These are phyloP conservation scores for Pichia sp. DNA, from an alignment of 1,139 yeast species.

Conservation along the genomic window DNA sequence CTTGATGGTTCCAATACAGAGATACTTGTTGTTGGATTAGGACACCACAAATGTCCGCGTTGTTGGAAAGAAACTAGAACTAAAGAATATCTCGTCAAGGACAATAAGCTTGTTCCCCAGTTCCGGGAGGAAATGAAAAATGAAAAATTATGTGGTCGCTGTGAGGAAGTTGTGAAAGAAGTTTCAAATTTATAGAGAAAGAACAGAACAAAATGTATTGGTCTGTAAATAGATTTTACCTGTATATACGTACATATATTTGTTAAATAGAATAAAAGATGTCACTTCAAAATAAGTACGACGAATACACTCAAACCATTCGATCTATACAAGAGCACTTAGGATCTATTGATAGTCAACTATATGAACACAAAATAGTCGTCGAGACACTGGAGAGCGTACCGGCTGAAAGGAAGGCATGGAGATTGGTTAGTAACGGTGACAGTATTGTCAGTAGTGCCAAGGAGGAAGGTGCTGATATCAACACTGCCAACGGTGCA, in stretches of 20 bases:
- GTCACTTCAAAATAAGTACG: slow-evolving; percentile 26
- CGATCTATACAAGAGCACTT: slow-evolving; percentile 51
- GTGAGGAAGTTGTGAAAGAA: slow-evolving; percentile 58
- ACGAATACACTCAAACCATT: slow-evolving; percentile 52
- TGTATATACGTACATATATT: not conserved
- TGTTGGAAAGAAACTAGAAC: slow-evolving; percentile 60
- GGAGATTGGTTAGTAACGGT: slow-evolving; percentile 83
- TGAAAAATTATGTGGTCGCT: slow-evolving; percentile 34
- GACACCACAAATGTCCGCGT: slow-evolving; percentile 63
- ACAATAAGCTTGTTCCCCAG: too few species aligned
- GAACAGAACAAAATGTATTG: not conserved
- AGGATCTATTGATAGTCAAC: slow-evolving; percentile 40
- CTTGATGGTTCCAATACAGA: too few species aligned
- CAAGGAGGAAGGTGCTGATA: not conserved
- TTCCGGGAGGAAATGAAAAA: slow-evolving; percentile 9
- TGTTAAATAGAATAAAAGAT: not conserved
- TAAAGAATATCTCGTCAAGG: too few species aligned
- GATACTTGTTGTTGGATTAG: too few species aligned
- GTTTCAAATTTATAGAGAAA: not conserved
- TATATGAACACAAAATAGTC: slow-evolving; percentile 45
- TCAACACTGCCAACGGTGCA: slow-evolving; percentile 30
- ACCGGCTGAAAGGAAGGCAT: slow-evolving; percentile 62
- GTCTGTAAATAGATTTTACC: not conserved
- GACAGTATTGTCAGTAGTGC: slow-evolving; percentile 2
- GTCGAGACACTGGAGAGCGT: slow-evolving; percentile 46